A percentile compares a stretch with the other conserved stretches of the same genome.
Evolutionary conservation across 1,139 yeast species (phyloP).

Genomic region (Saccharomyces hybrid): DNA sequence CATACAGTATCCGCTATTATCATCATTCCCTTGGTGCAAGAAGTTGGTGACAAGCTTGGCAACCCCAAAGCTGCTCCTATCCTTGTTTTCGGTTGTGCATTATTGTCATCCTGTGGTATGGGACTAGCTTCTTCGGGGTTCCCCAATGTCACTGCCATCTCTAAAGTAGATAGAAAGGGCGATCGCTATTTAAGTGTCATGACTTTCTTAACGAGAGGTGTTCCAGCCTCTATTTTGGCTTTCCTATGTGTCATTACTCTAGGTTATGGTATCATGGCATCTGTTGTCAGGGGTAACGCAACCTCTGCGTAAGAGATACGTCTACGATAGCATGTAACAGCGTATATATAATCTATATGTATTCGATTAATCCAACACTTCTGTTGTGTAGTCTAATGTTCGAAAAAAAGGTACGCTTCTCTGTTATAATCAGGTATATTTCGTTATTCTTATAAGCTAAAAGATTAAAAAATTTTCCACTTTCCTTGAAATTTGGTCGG

Average conservation of each 20-base stretch:
- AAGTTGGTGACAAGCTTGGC: constrained; percentile 53
- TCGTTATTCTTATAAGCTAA: background rate
- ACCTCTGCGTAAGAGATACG: background rate
- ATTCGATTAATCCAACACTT: background rate
- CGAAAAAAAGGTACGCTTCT: background rate
- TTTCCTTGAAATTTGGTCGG: background rate
- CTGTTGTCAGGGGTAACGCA: constrained; percentile 22
- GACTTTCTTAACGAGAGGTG: constrained; percentile 64
- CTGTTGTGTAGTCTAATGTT: background rate
- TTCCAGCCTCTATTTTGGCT: constrained; percentile 55
- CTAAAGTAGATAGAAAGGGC: constrained; percentile 67
- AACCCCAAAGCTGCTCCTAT: constrained; percentile 46
- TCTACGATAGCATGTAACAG: background rate
- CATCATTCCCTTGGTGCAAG: constrained; percentile 60
- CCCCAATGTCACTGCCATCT: constrained; percentile 74
- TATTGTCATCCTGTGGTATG: constrained; percentile 70
- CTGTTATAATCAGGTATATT: background rate
- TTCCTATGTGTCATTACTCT: constrained; percentile 51
- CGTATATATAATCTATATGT: background rate
- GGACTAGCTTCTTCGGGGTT: constrained; percentile 72
- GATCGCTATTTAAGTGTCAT: constrained; percentile 57
- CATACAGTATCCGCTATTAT: constrained; percentile 76
- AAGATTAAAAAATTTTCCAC: background rate
- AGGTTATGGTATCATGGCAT: constrained; percentile 60
- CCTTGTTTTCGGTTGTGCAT: constrained; percentile 58